phyloP scores from a whole-genome alignment of 2,329 filamentous ascomycete species.

The Elsinoe batatas region DNA sequence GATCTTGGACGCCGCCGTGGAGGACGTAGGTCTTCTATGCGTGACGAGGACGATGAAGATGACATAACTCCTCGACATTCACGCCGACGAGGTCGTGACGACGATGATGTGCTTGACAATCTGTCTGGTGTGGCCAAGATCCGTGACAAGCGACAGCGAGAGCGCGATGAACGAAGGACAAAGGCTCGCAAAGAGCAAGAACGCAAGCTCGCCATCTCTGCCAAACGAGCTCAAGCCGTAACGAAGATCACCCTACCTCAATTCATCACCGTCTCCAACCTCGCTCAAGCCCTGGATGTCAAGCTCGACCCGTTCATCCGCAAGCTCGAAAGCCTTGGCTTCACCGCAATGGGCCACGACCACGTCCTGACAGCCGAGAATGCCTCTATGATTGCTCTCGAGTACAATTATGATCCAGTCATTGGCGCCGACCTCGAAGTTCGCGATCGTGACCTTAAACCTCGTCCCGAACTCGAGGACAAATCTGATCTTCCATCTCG shows the following conservation, averaged over 20 bases:
- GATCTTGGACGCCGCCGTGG: conserved; percentile 13
- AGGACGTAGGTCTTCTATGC: conserved; percentile 12
- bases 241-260: conserved; percentile 71
- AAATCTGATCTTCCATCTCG: conserved; percentile 57
- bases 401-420: conserved; percentile 84
- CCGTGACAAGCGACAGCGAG: conserved; percentile 19
- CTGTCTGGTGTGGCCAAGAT: conserved; percentile 15
- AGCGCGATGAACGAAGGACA: conserved; percentile 18
- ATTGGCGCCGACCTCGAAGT: conserved; percentile 48
- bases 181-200: conserved; percentile 21
- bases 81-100: conserved; percentile 13
- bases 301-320: conserved; percentile 59
- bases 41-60: conserved; percentile 14
- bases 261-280: conserved; percentile 77
- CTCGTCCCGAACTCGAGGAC: conserved; percentile 55
- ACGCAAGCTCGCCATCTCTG: conserved; percentile 16
- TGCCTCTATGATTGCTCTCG: conserved; percentile 77
- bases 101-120: conserved; percentile 13
- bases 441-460: conserved; percentile 59
- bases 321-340: conserved; percentile 77
- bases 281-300: conserved; percentile 66
- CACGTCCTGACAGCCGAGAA: conserved; percentile 87
- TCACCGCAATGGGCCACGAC: conserved; percentile 71
- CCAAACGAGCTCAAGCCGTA: conserved; percentile 30
- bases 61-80: conserved; percentile 14